These are phyloP conservation scores for Colletotrichum sp. DNA, from an alignment of 2,329 filamentous ascomycete species.

Conservation along the genomic window DNA sequence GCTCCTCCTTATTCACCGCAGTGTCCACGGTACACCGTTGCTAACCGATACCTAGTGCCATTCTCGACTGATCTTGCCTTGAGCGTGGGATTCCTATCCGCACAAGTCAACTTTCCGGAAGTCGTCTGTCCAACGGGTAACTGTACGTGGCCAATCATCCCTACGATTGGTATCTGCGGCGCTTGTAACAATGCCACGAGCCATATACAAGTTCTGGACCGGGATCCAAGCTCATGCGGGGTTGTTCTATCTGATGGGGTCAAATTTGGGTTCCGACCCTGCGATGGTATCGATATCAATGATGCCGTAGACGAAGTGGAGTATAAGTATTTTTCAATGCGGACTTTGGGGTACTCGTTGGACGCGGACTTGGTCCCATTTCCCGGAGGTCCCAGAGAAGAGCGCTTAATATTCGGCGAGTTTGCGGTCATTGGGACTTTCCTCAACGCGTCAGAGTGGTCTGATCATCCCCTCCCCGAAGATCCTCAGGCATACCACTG, in stretches of 20 bases:
- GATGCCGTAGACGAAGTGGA: too few relatives aligned
- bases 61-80: background rate
- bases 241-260: background rate
- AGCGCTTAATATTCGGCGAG: background rate
- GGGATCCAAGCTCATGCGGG: background rate
- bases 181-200: background rate
- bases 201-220: background rate
- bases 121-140: background rate
- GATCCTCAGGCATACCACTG: background rate
- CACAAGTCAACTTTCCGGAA: background rate
- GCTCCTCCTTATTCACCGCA: background rate
- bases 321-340: background rate
- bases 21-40: background rate
- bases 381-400: background rate
- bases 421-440: background rate
- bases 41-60: background rate
- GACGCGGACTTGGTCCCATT: background rate
- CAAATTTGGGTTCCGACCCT: background rate
- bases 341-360: too few relatives aligned
- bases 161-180: background rate
- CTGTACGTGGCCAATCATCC: background rate
- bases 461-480: rapidly evolving
- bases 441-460: background rate
- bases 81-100: background rate
- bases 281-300: background rate